Evolutionary conservation across 495 filamentous ascomycete genomes (phyloP), one percentile per base, ranked within the genome.

Genomic region (Penicillium crystallinum): DNA sequence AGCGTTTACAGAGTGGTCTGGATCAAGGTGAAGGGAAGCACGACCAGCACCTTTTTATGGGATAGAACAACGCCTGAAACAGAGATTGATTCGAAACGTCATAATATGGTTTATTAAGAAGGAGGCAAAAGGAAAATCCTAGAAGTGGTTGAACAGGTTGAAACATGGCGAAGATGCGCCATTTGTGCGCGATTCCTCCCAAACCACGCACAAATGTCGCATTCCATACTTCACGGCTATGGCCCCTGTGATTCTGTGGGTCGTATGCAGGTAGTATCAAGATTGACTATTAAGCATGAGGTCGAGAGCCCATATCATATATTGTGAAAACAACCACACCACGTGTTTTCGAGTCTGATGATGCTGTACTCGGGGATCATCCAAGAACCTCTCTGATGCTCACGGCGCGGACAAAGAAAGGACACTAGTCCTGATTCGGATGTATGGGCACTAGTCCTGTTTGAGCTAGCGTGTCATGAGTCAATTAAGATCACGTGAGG

Each of bases 121-220:
- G 46, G 21, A 51, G 14, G 55, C 47, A 40, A 60, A 58, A 49
- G 42, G 54, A 61, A 62, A 55, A 48, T 15, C 45, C 7, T 33
- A 29, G 53, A 64, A 61, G 2, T 27, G 18, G 19, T 40, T 52
- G 40, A 55, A 50, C 18, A 31, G 41, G 9, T 30, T 15, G 42
- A 38, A 49, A 54, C 53, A 45, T 46, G 45, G 48, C 44, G 27
- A 40, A 39, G 48, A 62, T 70, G 71, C 63, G 71, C 30, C 30
- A 62, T 73, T 74, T 74, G 61, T 71, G 71, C 71, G 69, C 50
- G 50, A 42, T 54, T 27, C 23, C 22, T 47, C 54, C n/a, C 58
- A 58, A 64, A 61, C 46, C 22, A 66, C 69, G 72, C 72, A 74
- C 66, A 75, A 75, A 70, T 70, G 52, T 56, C 72, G 68, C 72